These are phyloP conservation scores for Zizania latifolia DNA, from an alignment of 176 grass and related monocot species.

Conservation along the genomic window DNA sequence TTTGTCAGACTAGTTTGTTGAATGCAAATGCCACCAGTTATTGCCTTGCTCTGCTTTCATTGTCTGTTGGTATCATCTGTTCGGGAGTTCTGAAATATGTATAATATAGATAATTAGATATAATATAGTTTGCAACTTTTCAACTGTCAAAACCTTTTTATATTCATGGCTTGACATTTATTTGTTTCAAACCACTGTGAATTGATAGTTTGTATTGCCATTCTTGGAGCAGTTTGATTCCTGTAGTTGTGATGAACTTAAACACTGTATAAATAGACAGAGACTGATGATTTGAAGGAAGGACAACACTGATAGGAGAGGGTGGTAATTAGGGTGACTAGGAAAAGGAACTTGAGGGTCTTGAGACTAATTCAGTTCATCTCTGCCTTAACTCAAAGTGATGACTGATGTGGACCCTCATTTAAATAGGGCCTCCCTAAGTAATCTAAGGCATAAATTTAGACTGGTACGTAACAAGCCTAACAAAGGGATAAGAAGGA, in stretches of 20 bases:
- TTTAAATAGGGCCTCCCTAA: too few species aligned
- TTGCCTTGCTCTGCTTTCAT: neutral
- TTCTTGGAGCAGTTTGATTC: constrained; percentile 15
- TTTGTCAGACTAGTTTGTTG: constrained; percentile 7
- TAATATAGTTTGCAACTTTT: neutral
- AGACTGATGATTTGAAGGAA: neutral
- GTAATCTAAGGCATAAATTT: neutral
- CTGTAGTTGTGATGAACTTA: neutral
- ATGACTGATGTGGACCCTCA: neutral
- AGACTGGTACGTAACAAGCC: neutral
- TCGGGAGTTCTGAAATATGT: neutral
- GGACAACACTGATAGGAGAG: neutral
- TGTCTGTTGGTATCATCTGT: neutral
- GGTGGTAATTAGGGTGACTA: neutral
- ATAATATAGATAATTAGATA: neutral
- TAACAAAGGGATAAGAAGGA: neutral
- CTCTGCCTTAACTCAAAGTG: neutral
- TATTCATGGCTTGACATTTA: constrained; percentile 1
- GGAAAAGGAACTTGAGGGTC: neutral
- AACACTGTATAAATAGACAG: neutral
- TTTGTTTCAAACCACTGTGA: neutral
- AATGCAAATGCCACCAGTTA: neutral
- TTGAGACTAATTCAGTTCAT: too few species aligned
- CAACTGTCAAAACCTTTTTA: too few species aligned
- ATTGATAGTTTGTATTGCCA: neutral